Evolutionary conservation across 352 stramenopile species (phyloP), one percentile per base, ranked within the genome.

Genomic region (Hyaloperonospora brassicae): DNA sequence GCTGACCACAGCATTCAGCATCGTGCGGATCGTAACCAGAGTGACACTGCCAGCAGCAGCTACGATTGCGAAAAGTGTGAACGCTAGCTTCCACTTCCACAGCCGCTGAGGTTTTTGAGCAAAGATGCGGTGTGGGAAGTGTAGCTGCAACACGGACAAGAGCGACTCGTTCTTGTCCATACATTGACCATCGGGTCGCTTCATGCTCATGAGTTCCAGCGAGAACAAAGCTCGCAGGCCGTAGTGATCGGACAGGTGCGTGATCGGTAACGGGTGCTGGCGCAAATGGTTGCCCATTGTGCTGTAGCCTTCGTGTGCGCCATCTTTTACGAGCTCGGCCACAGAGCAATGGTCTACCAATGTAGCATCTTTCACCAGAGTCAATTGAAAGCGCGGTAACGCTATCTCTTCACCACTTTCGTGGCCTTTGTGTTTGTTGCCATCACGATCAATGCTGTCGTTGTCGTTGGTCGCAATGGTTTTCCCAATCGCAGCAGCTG

Each of bases 231-330:
- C 73, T 9, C 58, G 61, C 41, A 92, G 50, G 2, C 70, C 82
- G 45, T 89, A 92, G 50, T 92, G 82, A 48, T 92, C 82, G 5
- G 82, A 92, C 57, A 92, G 57, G 50, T 92, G 77, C 30, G 82
- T 87, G 65, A 92, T 77, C 17, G 82, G 79, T 45, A 88, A 45
- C 27, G 56, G 48, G 5, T 41, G 50, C 35, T 59, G 47, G 4
- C 43, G 56, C 7, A 46, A 50, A 49, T 44, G 42, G 49, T 66
- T 50, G 12, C 51, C 41, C 14, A n/a, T n/a, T n/a, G n/a, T n/a
- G n/a, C n/a, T n/a, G n/a, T n/a, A n/a, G n/a, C n/a, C n/a, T n/a
- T n/a, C n/a, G n/a, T 67, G 59, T 4, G 58, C 48, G 21, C 50
- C 56, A 47, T 65, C 59, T 7, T 62, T 43, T 1, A 66, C 41